These are phyloP conservation scores for Petrea volubilis DNA, from an alignment of 257 asterid species.

Conservation along the genomic window DNA sequence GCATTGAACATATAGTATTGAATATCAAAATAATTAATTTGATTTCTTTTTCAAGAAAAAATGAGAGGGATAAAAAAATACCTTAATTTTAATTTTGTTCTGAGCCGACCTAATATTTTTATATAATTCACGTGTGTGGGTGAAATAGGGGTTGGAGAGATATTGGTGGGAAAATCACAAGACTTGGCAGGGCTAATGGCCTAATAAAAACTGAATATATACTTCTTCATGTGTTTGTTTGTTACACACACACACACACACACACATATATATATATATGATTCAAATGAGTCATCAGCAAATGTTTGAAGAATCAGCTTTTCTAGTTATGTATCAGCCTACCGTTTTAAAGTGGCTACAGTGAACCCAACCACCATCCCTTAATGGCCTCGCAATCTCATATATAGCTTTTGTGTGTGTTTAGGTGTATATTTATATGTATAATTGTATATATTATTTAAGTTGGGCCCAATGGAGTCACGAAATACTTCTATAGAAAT, in stretches of 20 bases:
- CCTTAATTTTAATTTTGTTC: no score
- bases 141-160: slow-evolving; percentile 5
- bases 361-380: not conserved
- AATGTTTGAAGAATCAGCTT: not conserved
- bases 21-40: no score
- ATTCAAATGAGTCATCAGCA: slow-evolving; percentile 5
- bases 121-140: slow-evolving; percentile 2
- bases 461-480: no score
- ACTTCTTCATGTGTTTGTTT: no score
- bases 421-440: not conserved
- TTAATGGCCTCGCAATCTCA: not conserved
- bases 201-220: no score
- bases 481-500: no score
- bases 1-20: no score
- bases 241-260: no score
- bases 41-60: no score
- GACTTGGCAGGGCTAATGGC: slow-evolving; percentile 22
- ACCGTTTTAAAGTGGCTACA: not conserved
- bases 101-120: no score
- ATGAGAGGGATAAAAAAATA: no score
- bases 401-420: not conserved
- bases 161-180: slow-evolving; percentile 39
- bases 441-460: no score
- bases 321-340: not conserved
- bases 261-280: not conserved